phyloP scores from a whole-genome alignment of 164 flowering plant genomes.

The Annona squamosa region DNA sequence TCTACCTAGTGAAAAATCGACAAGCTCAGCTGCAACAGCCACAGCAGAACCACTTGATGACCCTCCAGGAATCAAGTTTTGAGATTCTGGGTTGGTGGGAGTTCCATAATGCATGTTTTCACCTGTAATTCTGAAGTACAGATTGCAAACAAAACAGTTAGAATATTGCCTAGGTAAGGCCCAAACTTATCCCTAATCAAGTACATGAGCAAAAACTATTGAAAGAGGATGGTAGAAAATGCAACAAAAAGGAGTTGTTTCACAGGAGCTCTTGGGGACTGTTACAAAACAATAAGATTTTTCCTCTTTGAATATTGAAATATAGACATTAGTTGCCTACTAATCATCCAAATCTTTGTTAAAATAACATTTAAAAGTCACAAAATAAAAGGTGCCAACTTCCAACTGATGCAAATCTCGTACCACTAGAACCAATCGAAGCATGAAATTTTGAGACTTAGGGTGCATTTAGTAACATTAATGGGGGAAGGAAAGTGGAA shows the following conservation, averaged over 20 bases:
- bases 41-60: slow-evolving; percentile 99
- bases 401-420: too few relatives aligned
- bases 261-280: not conserved
- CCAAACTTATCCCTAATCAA: not conserved
- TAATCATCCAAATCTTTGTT: too few relatives aligned
- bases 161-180: not conserved
- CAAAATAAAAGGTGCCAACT: too few relatives aligned
- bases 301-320: not conserved
- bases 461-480: too few relatives aligned
- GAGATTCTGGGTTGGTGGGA: slow-evolving; percentile 72
- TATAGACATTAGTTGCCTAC: too few relatives aligned
- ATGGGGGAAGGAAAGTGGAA: too few relatives aligned
- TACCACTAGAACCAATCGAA: too few relatives aligned
- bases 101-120: slow-evolving; percentile 78
- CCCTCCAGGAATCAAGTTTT: slow-evolving; percentile 76
- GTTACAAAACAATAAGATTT: not conserved
- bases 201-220: not conserved
- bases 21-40: slow-evolving; percentile 85
- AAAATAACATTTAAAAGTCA: too few relatives aligned
- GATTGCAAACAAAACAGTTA: not conserved
- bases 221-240: too few relatives aligned
- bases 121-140: slow-evolving; percentile 59
- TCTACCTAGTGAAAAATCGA: slow-evolving; percentile 87
- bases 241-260: not conserved
- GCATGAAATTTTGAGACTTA: too few relatives aligned